Base-by-base conservation (phyloP, 306 rosid species). In the Trifolium pratense region DNA sequence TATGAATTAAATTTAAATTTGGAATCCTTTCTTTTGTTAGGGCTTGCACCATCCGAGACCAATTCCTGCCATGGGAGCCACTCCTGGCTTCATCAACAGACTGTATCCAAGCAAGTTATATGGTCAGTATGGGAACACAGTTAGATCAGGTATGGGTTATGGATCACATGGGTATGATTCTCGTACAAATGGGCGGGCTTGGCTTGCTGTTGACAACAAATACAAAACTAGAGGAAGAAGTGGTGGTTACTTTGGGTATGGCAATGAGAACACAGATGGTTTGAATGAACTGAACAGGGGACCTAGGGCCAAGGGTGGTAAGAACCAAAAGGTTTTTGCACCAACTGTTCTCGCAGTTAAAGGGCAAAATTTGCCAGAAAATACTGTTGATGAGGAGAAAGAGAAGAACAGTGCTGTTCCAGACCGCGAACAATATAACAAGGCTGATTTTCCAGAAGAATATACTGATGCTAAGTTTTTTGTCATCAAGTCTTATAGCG, bases 41-140 rank as follows among this genome's bases (percentile, higher is more conserved):
- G 97, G 97, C n/a, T 76, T 89, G 85, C 97, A 88, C 63, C 96
- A 91, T 58, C 96, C 97, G 10, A 89, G 96, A 74, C 97, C 96
- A 39, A 70, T 93, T 76, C 86, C 97, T 9, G 92, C 92, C 61
- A 82, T 93, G 82, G 90, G 84, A 49, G 62, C 92, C 18, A 62
- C 86, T 48, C 93, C 78, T 53, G 93, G 91, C 21, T 88, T 77
- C 79, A 85, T 88, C 3, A 91, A 86, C 51, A 83, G 96, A 74
- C 86, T 91, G 85, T 93, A 91, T 71, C 92, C 96, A 0, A 86
- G 70, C 88, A 93, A 88, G 77, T 29, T 89, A 55, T 94, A 91
- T 40, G 86, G 96, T 15, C 95, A 86, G 31, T 94, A 88, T 79
- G 95, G 96, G 39, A 89, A 82, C 63, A 13, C 90, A 1, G 84